Base-by-base conservation (phyloP, 805 yeast genomes). In the Diddensiella santjacobensis region DNA sequence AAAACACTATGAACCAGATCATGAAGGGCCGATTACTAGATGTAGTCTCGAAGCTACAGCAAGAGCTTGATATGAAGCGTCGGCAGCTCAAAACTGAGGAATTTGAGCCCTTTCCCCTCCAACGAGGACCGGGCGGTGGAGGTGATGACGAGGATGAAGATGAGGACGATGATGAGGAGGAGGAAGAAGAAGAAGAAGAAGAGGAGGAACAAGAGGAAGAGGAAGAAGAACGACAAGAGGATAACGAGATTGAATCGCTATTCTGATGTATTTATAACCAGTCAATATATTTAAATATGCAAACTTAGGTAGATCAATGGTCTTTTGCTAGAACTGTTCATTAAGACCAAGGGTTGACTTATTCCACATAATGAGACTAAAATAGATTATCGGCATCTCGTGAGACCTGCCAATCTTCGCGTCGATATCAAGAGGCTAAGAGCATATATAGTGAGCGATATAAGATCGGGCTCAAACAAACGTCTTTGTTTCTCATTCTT, bases 1-100 rank as follows among this genome's bases (percentile, higher is more conserved):
- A 75, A 18, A 89, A 90, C 15, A 73, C 81, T 2, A 75, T 81
- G 43, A 88, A 88, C 62, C 90, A 91, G 57, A 83, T 91, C 68
- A 75, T 93, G 79, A 81, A 83, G 61, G 85, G 83, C 65, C 83
- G 97, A 69, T 86, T 90, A 63, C 75, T 83, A 58, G 93, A 85
- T 55, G 89, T 84, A 44, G 85, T 87, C 44, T 77, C 75, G 49
- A 82, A 90, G 52, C 74, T 93, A 60, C 82, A 81, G 64, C 81
- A 83, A 47, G 96, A 91, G 58, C 74, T 88, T 51, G 96, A 88
- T 47, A 74, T 81, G 60, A 93, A 91, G 71, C 78, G 77, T 66
- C 73, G 82, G 51, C 88, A 84, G 58, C 70, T 89, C 58, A 70
- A 68, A 55, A 63, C 40, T 22, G 50, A 49, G 26, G n/a, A n/a